Percentiles rank a stretch among this genome's conserved stretches.
Conservation (phyloP, 1,284 basidiomycete genomes). For the Ustilago bromivora region DNA sequence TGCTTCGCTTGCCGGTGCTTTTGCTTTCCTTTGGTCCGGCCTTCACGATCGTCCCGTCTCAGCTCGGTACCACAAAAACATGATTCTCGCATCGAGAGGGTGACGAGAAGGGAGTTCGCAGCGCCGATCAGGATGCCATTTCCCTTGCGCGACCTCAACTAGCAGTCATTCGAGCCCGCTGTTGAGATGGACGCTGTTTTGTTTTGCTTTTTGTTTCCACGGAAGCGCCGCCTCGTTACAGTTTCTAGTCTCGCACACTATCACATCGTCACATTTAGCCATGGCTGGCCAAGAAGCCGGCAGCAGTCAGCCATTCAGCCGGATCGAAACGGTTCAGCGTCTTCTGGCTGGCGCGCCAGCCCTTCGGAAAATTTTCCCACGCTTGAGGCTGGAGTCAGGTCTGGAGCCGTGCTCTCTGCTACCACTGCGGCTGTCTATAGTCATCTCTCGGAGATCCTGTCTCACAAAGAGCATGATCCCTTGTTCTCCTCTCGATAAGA, state of each 20-base stretch:
- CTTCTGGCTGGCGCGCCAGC: background rate
- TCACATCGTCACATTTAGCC: background rate
- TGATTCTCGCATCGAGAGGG: background rate
- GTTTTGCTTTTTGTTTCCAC: background rate
- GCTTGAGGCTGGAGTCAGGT: background rate
- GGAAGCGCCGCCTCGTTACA: conserved; percentile 4
- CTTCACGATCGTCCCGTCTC: background rate
- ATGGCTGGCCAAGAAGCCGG: background rate
- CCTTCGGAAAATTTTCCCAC: background rate
- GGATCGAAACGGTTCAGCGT: background rate
- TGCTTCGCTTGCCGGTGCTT: background rate
- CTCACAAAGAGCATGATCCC: background rate
- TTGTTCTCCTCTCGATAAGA: background rate
- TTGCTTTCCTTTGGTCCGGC: background rate
- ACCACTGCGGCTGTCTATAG: background rate
- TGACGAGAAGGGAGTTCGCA: no score
- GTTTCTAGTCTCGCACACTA: background rate
- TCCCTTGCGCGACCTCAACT: background rate
- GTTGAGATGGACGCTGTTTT: background rate
- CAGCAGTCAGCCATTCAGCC: background rate
- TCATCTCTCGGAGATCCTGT: background rate
- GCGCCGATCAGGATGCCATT: no score
- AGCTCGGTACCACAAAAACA: background rate
- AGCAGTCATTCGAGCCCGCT: background rate
- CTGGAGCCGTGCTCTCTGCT: background rate